A percentile compares a stretch with the other conserved stretches of the same genome.
Evolutionary conservation across 139 green algal species (phyloP).

Genomic region (Tetraselmis striata): DNA sequence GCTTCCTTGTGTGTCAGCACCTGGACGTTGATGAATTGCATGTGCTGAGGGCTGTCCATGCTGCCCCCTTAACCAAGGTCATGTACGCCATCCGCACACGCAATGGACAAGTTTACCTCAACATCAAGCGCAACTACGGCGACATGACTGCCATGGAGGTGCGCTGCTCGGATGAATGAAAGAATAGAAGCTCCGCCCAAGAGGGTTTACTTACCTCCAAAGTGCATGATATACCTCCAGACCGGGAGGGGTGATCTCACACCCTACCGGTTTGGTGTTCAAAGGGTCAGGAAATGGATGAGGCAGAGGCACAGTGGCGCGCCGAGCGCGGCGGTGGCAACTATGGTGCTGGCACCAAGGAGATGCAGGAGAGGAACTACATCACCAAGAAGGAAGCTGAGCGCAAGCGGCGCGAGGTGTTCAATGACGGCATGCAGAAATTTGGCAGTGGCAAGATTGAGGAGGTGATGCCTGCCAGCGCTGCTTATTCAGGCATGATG

Average conservation of each 20-base stretch:
- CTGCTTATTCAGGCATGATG: constrained; percentile 14
- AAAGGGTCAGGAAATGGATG: constrained; percentile 50
- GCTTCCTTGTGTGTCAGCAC: neutral
- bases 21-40: no score
- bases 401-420: constrained; percentile 75
- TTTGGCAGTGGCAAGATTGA: constrained; percentile 75
- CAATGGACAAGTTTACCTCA: constrained; percentile 86
- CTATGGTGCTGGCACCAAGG: constrained; percentile 87
- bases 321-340: constrained; percentile 85
- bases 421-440: constrained; percentile 77
- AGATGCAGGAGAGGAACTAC: constrained; percentile 90
- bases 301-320: constrained; percentile 58
- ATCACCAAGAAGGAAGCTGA: constrained; percentile 71
- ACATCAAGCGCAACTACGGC: constrained; percentile 78
- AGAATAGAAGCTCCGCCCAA: no score
- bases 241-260: no score
- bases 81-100: constrained; percentile 98
- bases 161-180: no score
- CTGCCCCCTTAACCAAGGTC: constrained; percentile 60
- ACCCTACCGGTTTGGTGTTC: no score
- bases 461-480: constrained; percentile 44
- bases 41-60: no score
- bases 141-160: constrained; percentile 74
- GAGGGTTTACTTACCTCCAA: no score
- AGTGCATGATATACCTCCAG: no score